phyloP scores from a whole-genome alignment of 257 asterid species.

The Forsythia viridissima region DNA sequence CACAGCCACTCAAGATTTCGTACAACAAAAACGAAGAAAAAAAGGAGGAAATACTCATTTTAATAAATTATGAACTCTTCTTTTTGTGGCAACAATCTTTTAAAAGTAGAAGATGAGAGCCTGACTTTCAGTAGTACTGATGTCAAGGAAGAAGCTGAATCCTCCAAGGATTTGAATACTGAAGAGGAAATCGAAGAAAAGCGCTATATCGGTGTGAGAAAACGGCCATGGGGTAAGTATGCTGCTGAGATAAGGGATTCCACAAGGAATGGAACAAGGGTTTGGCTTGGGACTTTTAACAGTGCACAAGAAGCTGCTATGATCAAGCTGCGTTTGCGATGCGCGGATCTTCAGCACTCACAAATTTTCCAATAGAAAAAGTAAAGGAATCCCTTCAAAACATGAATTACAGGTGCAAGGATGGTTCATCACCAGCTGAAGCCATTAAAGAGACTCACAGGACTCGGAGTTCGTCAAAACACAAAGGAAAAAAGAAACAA shows the following conservation, averaged over 20 bases:
- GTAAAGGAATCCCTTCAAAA: constrained; percentile 39
- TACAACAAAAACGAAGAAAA: background rate
- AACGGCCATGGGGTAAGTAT: constrained; percentile 52
- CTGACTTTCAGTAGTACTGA: background rate
- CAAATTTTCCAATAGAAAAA: constrained; percentile 34
- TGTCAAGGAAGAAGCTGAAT: background rate
- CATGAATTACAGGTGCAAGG: constrained; percentile 20
- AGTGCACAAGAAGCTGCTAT: constrained; percentile 48
- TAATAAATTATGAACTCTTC: background rate
- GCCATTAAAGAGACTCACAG: constrained; percentile 37
- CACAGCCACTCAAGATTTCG: background rate
- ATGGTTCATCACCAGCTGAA: constrained; percentile 31
- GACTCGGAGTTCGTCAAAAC: constrained; percentile 2
- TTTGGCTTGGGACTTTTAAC: constrained; percentile 56
- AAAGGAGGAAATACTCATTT: background rate
- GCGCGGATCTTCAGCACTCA: constrained; percentile 37
- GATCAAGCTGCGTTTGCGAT: constrained; percentile 50
- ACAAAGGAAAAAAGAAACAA: background rate
- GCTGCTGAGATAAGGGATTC: constrained; percentile 59
- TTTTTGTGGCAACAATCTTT: background rate
- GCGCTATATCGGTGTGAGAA: constrained; percentile 42
- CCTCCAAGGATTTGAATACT: background rate
- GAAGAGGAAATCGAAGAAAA: constrained; percentile 9
- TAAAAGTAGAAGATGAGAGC: constrained; percentile 7
- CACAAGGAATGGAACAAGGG: constrained; percentile 42